Percentiles rank a stretch among this genome's conserved stretches.
These are phyloP conservation scores for Nectriaceae sp. DNA, from an alignment of 2,329 filamentous ascomycete species.

Conservation along the genomic window DNA sequence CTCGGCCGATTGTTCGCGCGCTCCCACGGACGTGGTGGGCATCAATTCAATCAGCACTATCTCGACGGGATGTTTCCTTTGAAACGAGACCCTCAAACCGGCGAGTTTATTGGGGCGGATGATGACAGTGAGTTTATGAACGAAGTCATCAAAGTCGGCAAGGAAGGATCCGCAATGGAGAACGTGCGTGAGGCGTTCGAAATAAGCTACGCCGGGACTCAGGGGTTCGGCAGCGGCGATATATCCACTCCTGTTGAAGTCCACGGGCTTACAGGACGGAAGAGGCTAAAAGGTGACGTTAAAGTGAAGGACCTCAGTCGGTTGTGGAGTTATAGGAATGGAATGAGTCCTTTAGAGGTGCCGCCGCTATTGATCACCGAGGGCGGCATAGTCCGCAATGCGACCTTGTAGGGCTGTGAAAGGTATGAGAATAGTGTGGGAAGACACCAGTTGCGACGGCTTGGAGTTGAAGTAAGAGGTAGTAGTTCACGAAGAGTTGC, in stretches of 20 bases:
- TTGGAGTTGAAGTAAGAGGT: too few species aligned
- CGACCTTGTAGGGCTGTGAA: slow-evolving; percentile 36
- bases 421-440: slow-evolving; percentile 1
- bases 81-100: slow-evolving; percentile 41
- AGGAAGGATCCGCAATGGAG: slow-evolving; percentile 44
- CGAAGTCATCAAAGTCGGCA: slow-evolving; percentile 50
- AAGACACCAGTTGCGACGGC: too few species aligned
- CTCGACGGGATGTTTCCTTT: slow-evolving; percentile 63
- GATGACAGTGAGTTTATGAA: slow-evolving; percentile 63
- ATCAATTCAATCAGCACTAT: slow-evolving; percentile 63
- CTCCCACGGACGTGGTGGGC: slow-evolving; percentile 51
- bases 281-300: slow-evolving; percentile 36
- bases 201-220: slow-evolving; percentile 47
- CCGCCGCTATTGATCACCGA: slow-evolving; percentile 39
- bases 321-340: slow-evolving; percentile 65
- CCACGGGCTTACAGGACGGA: slow-evolving; percentile 33
- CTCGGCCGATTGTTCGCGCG: slow-evolving; percentile 63
- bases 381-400: slow-evolving; percentile 40
- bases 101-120: slow-evolving; percentile 43
- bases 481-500: too few species aligned
- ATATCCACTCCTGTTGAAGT: slow-evolving; percentile 40
- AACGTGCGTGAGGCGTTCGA: slow-evolving; percentile 50
- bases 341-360: slow-evolving; percentile 50
- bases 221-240: slow-evolving; percentile 38
- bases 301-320: slow-evolving; percentile 63